Conservation (phyloP, 139 green algal species). For the Chlamydomonas asymmetrica region DNA sequence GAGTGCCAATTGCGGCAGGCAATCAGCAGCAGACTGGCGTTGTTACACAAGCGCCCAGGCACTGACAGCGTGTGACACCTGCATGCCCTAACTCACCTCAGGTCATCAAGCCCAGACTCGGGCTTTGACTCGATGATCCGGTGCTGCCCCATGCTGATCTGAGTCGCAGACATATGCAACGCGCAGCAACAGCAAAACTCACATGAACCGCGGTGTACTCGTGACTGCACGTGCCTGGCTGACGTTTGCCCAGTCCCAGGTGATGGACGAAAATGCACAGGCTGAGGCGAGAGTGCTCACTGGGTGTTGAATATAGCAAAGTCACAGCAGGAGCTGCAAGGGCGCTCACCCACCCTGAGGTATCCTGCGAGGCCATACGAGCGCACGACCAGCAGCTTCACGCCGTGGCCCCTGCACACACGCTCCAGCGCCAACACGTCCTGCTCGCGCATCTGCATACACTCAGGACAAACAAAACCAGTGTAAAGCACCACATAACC, state of each 20-base stretch:
- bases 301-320: too few relatives aligned
- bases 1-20: too few relatives aligned
- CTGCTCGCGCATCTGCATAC: conserved; percentile 69
- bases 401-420: conserved; percentile 58
- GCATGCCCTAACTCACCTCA: conserved; percentile 56
- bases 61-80: too few relatives aligned
- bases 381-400: conserved; percentile 73
- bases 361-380: conserved; percentile 87
- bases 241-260: background rate
- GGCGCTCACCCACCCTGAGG: conserved; percentile 69
- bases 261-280: too few relatives aligned
- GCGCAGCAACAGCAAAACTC: too few relatives aligned
- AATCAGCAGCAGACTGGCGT: too few relatives aligned
- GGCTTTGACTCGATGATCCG: conserved; percentile 90
- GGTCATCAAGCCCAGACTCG: conserved; percentile 82
- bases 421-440: conserved; percentile 70
- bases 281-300: too few relatives aligned
- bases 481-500: too few relatives aligned
- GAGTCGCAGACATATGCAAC: too few relatives aligned
- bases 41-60: too few relatives aligned
- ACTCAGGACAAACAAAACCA: background rate
- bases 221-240: background rate
- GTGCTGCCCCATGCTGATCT: conserved; percentile 52
- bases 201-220: too few relatives aligned
- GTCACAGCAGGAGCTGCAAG: too few relatives aligned